Evolutionary conservation across 2,329 filamentous ascomycete genomes (phyloP).

Genomic region (Phialocephala subalpina): DNA sequence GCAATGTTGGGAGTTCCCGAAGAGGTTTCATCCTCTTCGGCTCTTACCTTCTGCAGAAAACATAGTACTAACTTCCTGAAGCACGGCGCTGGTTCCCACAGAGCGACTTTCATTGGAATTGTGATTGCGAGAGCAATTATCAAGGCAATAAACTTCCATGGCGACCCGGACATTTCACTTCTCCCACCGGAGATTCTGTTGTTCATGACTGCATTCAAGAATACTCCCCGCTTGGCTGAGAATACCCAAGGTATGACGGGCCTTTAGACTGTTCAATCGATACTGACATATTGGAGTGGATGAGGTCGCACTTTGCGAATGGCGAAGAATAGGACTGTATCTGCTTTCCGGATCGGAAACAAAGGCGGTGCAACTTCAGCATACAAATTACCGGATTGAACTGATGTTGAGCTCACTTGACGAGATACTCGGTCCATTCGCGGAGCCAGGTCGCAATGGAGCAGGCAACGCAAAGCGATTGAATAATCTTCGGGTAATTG

Average conservation of each 20-base stretch:
- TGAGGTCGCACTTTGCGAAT: constrained; percentile 7
- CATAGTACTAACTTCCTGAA: too few relatives aligned
- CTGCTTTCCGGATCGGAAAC: neutral
- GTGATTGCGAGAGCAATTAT: constrained; percentile 3
- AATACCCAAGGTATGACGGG: neutral
- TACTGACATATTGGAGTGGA: neutral
- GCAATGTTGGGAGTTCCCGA: too few relatives aligned
- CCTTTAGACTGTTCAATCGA: too few relatives aligned
- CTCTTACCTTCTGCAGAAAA: too few relatives aligned
- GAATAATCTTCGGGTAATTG: neutral
- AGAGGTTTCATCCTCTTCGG: too few relatives aligned
- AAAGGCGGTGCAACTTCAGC: neutral
- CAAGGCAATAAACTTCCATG: neutral
- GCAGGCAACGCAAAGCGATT: neutral
- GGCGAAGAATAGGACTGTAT: neutral
- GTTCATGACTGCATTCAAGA: constrained; percentile 10
- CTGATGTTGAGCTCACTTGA: constrained; percentile 1
- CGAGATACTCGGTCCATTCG: neutral
- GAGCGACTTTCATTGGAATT: constrained; percentile 5
- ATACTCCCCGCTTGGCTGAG: neutral
- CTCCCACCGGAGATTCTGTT: neutral
- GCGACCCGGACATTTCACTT: neutral
- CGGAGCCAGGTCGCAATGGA: neutral
- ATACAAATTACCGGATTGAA: neutral
- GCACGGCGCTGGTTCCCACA: neutral